Evolutionary conservation across 305 asterid species (phyloP), one percentile per base, ranked within the genome.

Genomic region (Monarda citriodora): DNA sequence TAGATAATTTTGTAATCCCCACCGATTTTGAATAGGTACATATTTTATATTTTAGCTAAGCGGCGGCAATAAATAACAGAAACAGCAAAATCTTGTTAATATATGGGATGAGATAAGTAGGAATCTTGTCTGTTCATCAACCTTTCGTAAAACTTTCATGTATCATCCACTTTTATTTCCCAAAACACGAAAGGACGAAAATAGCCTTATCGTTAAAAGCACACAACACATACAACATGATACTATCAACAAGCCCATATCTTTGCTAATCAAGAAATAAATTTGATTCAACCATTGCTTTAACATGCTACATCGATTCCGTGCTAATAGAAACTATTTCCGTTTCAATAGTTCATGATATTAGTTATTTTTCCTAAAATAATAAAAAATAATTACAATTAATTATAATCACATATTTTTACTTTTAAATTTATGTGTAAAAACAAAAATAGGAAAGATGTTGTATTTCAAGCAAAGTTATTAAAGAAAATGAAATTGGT

Each of bases 71-170:
- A 63, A 63, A 60, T 64, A 69, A 64, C 58, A 25, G 63, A 63
- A 64, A 57, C 63, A 67, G 53, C 46, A 40, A 65, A 13, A 77
- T 64, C 68, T 63, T 63, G 32, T 32, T 49, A 66, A 22, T 60
- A 70, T 77, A 69, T 54, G 54, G 48, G 67, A 69, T 48, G 63
- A 45, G 78, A 74, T 71, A 61, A 68, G 74, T 60, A 29, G 72
- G 66, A 59, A 66, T 78, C 78, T 72, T 74, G 69, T 40, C 65
- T 20, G 15, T 56, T 54, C 44, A 53, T 63, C 68, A 45, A 73
- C 74, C 52, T 70, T 63, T 53, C 60, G 5, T 29, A 15, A 63
- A 20, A 58, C 34, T 55, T 56, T 12, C 8, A n/a, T 45, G 25
- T 12, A 44, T 41, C 47, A 59, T 41, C 26, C 26, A 47, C 18